Base-by-base conservation (phyloP, 352 stramenopile species). In the Globisporangium paroecandrum region DNA sequence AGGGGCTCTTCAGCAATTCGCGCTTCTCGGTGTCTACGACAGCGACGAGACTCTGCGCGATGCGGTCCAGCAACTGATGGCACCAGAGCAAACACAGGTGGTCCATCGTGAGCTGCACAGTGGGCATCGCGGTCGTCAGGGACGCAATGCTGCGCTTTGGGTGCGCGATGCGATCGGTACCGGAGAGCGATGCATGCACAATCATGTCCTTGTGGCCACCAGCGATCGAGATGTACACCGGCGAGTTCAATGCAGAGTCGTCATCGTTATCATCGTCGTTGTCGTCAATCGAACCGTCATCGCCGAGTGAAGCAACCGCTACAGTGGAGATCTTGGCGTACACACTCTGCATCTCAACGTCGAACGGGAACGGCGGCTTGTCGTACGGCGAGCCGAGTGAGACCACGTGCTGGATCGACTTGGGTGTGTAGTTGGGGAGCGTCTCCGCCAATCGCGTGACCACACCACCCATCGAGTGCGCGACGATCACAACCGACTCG, bases 81-180 rank as follows among this genome's bases (percentile, higher is more conserved):
- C 89, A 97, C 89, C 89, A 97, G 24, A 94, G 68, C 64, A 97
- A 68, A 62, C 88, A 93, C 22, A 91, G 73, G 51, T 97, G 89
- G 59, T 95, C 89, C 55, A 95, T 81, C 1, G 87, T 77, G 29
- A 83, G 72, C 32, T 78, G 46, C 12, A 97, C 84, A n/a, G 54
- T 38, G 0, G 88, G 82, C 64, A 97, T 83, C 4, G 82, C 78
- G 1, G 82, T 84, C 7, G 85, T 77, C 34, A 94, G 73, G 7
- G 75, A 53, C 6, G 74, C 80, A 46, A 97, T 60, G 3, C 75
- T 77, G 38, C 75, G 68, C 7, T 69, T 68, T 0, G 68, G 55
- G 3, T 73, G 56, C 1, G 72, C 65, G 6, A 90, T 53, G n/a
- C 65, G 73, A 36, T 83, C 79, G 5, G 77, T 73, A 3, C 63